Evolutionary conservation across 805 yeast genomes (phyloP), one percentile per base, ranked within the genome.

Genomic region (Teunomyces tritomae): DNA sequence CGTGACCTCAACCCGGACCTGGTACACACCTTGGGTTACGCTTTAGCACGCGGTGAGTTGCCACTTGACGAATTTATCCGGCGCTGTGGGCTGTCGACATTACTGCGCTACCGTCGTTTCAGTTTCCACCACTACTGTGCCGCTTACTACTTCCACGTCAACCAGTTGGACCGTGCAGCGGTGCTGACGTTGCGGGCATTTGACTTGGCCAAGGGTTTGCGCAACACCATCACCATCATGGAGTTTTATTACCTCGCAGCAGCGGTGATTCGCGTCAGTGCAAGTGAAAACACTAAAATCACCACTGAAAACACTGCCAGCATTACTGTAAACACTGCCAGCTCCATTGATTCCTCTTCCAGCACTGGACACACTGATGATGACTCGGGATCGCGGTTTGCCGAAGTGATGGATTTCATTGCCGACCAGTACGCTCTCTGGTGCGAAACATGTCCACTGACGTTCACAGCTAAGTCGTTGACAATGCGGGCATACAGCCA

Each of bases 381-480:
- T 6, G 24, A 20, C 24, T 6, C 24, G 24, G 24, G 1, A 3
- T 20, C 24, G 24, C 24, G 24, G 24, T 20, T 20, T 20, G 24
- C 4, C 6, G 24, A 20, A 20, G 24, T 20, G 24, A 32, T 32
- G 34, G 6, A 14, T 8, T 13, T 9, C 34, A 32, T 32, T 10
- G 16, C 34, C 5, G 3, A 52, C 3, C 60, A 61, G 42, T 60
- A 73, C 43, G 58, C 62, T 10, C 53, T 63, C 24, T 75, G 76
- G 71, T 54, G 71, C 4, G 57, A 53, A 1, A 51, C 61, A 2
- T 64, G 71, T 43, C 78, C 77, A 1, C 49, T 58, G 3, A 61
- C 64, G 27, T 77, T 77, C 54, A 61, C 62, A 6, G 54, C 74
- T n/a, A 76, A 73, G 53, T 58, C 58, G 43, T 45, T 65, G 34